Percentiles rank a stretch among this genome's conserved stretches.
These are phyloP conservation scores for Cladosporium sp. DNA, from an alignment of 2,329 filamentous ascomycete genomes.

Conservation along the genomic window DNA sequence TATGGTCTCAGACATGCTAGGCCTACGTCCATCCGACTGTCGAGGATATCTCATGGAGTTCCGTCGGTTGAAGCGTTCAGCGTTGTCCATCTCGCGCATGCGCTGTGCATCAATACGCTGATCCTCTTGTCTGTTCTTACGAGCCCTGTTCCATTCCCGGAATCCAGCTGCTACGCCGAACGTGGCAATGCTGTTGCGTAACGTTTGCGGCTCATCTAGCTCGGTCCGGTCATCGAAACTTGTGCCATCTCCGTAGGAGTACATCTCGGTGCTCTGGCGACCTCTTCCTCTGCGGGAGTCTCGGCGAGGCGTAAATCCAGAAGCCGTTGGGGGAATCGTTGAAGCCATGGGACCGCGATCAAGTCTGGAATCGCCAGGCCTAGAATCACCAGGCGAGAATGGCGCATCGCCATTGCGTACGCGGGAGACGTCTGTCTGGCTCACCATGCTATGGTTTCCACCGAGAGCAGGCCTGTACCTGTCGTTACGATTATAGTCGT, in stretches of 20 bases:
- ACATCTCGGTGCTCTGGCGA: conserved; percentile 13
- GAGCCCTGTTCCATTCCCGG: conserved; percentile 44
- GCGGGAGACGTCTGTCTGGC: conserved; percentile 44
- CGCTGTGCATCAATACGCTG: conserved; percentile 55
- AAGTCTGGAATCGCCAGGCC: conserved; percentile 28
- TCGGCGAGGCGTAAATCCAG: conserved; percentile 10
- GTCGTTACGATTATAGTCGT: conserved; percentile 49
- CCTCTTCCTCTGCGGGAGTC: conserved; percentile 2
- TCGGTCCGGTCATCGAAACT: conserved; percentile 29
- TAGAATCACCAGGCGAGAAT: conserved; percentile 36
- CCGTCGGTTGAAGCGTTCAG: conserved; percentile 31
- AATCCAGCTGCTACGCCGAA: conserved; percentile 30
- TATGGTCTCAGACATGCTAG: conserved; percentile 28
- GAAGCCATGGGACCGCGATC: conserved; percentile 7
- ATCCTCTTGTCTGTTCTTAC: conserved; percentile 55
- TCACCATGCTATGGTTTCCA: conserved; percentile 42
- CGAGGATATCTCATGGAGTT: conserved; percentile 27
- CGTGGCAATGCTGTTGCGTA: conserved; percentile 47
- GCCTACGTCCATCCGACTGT: conserved; percentile 25
- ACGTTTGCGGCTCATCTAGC: conserved; percentile 28
- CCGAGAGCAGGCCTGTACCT: conserved; percentile 46
- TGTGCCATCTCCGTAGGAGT: conserved; percentile 32
- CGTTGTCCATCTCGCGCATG: conserved; percentile 44
- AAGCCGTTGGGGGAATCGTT: conserved; percentile 31
- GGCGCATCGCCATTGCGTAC: conserved; percentile 53